A percentile compares a stretch with the other conserved stretches of the same genome.
phyloP scores from a whole-genome alignment of 2,329 filamentous ascomycete genomes.

The Fusarium tjaetaba region DNA sequence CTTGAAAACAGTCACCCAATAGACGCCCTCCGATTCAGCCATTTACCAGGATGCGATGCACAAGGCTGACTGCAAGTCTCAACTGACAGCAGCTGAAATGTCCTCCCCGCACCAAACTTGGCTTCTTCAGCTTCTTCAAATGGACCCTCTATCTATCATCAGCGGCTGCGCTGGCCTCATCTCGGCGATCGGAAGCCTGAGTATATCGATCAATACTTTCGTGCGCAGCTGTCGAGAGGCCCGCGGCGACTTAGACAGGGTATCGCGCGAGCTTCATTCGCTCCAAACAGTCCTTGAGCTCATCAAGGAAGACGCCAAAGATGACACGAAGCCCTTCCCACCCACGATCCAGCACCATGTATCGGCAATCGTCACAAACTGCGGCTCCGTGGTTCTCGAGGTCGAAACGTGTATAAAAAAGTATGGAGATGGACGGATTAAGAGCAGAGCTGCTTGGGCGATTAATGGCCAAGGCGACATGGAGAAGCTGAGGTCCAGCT shows the following conservation, averaged over 20 bases:
- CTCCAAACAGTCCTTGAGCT: constrained; percentile 22
- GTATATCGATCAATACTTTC: background rate
- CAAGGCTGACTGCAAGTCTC: background rate
- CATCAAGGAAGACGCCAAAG: constrained; percentile 15
- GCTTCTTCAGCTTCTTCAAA: rapidly evolving
- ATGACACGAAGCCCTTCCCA: background rate
- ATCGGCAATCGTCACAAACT: constrained; percentile 1
- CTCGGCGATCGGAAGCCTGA: background rate
- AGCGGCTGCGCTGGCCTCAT: constrained; percentile 23
- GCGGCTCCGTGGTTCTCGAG: background rate
- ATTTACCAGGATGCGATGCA: background rate
- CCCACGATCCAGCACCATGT: constrained; percentile 1
- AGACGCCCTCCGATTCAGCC: background rate
- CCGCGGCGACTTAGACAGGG: constrained; percentile 17
- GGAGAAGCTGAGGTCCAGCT: background rate
- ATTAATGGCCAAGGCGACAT: constrained; percentile 15
- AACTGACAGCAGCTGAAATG: background rate
- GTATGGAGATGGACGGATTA: background rate
- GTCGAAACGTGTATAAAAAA: constrained; percentile 5
- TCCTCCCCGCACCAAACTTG: background rate
- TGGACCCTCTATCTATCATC: constrained; percentile 24
- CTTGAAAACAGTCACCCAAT: background rate
- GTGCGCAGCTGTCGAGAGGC: constrained; percentile 26
- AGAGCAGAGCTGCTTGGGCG: background rate
- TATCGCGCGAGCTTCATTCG: constrained; percentile 28